Base-by-base conservation (phyloP, 176 grass and related monocot genomes). In the Neostapfia colusana region DNA sequence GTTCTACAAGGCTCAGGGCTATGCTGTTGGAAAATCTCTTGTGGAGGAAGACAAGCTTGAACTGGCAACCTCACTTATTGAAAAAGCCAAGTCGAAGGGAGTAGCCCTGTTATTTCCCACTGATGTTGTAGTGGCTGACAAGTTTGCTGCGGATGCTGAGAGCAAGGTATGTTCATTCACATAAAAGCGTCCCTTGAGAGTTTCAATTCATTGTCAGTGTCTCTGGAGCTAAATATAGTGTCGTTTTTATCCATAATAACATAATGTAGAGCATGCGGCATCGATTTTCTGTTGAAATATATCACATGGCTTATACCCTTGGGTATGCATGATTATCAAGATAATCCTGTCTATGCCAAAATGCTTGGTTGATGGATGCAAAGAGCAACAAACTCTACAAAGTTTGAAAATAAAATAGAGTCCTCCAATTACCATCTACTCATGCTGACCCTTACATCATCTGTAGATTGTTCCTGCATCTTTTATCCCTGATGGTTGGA, bases 31-130 rank as follows among this genome's bases (percentile, higher is more conserved):
- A 44, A 87, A 88, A 39, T 96, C 93, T n/a, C 86, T 96, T 74
- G 87, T 96, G 4, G 93, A 96, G 78, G 87, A 89, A 73, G 93
- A 96, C 66, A 92, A 96, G 75, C 87, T 96, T 69, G 89, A 86
- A 28, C 75, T 96, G 42, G 93, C 93, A 42, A 89, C 75, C 16
- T 73, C 61, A 15, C 86, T 96, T 68, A 57, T 88, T 28, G 89
- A 89, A 27, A 92, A 89, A 57, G 89, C 93, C 0, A 96, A 89
- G 67, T 72, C 81, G 5, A 96, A 92, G 69, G 89, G 89, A 7
- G 93, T 96, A 15, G 71, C 75, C 39, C 84, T 96, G 34, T 72
- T 96, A 75, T 81, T 96, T 59, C 93, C 93, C 13, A 77, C 86
- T 6, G 89, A 96, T 89, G 79, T 96, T 73, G 87, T 96, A 13